These are phyloP conservation scores for Ophiosphaerella narmari DNA, from an alignment of 2,329 filamentous ascomycete genomes.

Conservation along the genomic window DNA sequence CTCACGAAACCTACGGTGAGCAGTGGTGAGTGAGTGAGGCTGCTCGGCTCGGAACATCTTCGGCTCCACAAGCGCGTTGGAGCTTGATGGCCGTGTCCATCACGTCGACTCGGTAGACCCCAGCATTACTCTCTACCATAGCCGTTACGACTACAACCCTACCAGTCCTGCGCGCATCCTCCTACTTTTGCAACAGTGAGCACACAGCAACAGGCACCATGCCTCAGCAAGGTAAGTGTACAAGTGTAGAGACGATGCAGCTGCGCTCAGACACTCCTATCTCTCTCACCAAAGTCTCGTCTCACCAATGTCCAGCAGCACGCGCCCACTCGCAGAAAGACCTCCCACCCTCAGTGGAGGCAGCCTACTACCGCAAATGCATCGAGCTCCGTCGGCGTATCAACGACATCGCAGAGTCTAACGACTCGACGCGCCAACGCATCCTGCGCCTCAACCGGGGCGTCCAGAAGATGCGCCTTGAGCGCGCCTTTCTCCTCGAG, in stretches of 20 bases:
- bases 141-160: too few species aligned
- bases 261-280: not conserved
- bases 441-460: conserved; percentile 80
- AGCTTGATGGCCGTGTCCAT: conserved; percentile 18
- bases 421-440: conserved; percentile 79
- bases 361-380: conserved; percentile 95
- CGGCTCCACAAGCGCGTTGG: conserved; percentile 16
- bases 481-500: conserved; percentile 67
- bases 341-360: conserved; percentile 87
- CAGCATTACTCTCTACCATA: too few species aligned
- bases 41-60: conserved; percentile 7
- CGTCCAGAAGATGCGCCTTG: conserved; percentile 88
- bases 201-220: too few species aligned
- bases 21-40: not conserved
- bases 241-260: not conserved
- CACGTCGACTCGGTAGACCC: conserved; percentile 3
- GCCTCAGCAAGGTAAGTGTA: too few species aligned
- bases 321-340: conserved; percentile 44
- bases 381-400: conserved; percentile 91
- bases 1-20: not conserved
- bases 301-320: conserved; percentile 21
- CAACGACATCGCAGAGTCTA: conserved; percentile 88
- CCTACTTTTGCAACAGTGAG: not conserved
- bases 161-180: not conserved
- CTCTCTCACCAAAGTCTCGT: not conserved